phyloP scores from a whole-genome alignment of 2,329 filamentous ascomycete species.

The Torrubiella hemipterigena region DNA sequence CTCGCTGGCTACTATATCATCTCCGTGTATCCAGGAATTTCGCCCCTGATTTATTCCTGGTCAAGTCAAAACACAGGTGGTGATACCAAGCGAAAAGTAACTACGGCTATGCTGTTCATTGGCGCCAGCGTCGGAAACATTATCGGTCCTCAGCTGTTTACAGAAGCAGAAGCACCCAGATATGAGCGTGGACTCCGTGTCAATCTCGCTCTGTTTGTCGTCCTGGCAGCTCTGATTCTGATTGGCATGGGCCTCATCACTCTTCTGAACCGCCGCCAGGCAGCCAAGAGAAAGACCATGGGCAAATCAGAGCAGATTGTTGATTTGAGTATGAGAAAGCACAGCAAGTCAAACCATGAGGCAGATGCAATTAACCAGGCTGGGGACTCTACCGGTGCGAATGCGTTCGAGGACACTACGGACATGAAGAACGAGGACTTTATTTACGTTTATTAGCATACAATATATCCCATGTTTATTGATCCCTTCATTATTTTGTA shows the following conservation, averaged over 20 bases:
- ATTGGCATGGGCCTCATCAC: conserved; percentile 22
- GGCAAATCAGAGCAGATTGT: conserved; percentile 36
- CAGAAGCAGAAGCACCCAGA: conserved; percentile 42
- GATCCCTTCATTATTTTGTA: no score
- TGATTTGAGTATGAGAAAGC: conserved; percentile 36
- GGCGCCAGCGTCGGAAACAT: conserved; percentile 52
- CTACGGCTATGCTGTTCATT: conserved; percentile 47
- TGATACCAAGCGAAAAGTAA: conserved; percentile 56
- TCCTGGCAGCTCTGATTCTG: conserved; percentile 35
- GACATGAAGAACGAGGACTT: conserved; percentile 51
- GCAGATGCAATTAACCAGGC: conserved; percentile 11
- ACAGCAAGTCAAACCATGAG: conserved; percentile 16
- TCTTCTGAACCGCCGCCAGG: conserved; percentile 38
- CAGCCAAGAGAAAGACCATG: conserved; percentile 18
- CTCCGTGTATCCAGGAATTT: conserved; percentile 43
- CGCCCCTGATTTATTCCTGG: conserved; percentile 45
- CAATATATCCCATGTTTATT: conserved; percentile 3
- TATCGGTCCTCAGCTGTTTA: conserved; percentile 49
- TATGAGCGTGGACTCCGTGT: conserved; percentile 46
- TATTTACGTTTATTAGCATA: conserved; percentile 41
- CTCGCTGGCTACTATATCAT: conserved; percentile 48
- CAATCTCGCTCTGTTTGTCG: conserved; percentile 47
- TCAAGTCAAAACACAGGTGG: conserved; percentile 48
- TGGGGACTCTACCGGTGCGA: conserved; percentile 23
- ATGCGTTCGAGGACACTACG: conserved; percentile 34